phyloP scores from a whole-genome alignment of 495 filamentous ascomycete species.

The Sabuloglossum arenarium region DNA sequence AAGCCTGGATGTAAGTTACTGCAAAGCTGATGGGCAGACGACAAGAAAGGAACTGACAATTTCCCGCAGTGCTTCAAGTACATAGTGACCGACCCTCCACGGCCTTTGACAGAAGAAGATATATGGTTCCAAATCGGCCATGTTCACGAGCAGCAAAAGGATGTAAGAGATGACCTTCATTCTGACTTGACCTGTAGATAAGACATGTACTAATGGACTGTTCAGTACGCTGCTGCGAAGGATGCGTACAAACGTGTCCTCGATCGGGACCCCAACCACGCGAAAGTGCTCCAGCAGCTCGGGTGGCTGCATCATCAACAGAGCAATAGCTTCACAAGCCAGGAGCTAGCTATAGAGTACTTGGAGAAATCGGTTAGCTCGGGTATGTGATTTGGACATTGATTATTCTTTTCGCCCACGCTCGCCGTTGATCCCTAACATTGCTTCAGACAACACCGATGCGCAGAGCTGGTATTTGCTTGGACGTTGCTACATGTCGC shows the following conservation, averaged over 20 bases:
- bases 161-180: constrained; percentile 37
- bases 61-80: constrained; percentile 76
- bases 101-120: constrained; percentile 88
- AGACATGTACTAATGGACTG: constrained; percentile 9
- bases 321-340: constrained; percentile 67
- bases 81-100: constrained; percentile 82
- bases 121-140: constrained; percentile 99
- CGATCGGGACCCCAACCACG: constrained; percentile 86
- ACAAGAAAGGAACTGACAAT: constrained; percentile 11
- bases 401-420: not conserved
- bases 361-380: constrained; percentile 91
- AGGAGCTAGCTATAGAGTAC: constrained; percentile 93
- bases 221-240: constrained; percentile 81
- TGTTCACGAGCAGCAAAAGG: constrained; percentile 97
- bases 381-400: constrained; percentile 32
- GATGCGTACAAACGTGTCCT: constrained; percentile 80
- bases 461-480: constrained; percentile 98
- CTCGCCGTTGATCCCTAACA: not conserved
- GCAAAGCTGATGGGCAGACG: constrained; percentile 3
- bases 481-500: constrained; percentile 97
- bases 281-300: constrained; percentile 94
- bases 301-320: constrained; percentile 97
- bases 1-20: constrained; percentile 58
- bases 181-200: constrained; percentile 8
- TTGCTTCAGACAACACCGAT: constrained; percentile 55